phyloP scores from a whole-genome alignment of 441 rosid genomes.

The Euphorbia corollata region DNA sequence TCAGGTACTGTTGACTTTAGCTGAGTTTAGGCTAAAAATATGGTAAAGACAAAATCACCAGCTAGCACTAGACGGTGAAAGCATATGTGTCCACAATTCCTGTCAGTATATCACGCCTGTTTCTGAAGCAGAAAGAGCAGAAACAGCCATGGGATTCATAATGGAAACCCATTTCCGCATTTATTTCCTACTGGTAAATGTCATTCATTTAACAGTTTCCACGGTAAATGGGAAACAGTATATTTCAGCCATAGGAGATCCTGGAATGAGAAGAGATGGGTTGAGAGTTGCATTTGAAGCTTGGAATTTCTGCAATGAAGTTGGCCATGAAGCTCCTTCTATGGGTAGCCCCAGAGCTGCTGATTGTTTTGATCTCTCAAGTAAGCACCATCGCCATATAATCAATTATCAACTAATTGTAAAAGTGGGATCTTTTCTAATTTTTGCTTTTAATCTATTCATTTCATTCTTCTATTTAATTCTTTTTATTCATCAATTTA shows the following conservation, averaged over 20 bases:
- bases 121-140: conserved; percentile 7
- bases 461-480: too few species aligned
- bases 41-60: too few species aligned
- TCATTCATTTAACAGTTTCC: conserved; percentile 15
- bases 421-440: conserved; percentile 18
- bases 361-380: conserved; percentile 52
- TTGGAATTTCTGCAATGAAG: conserved; percentile 74
- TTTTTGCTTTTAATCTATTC: background rate
- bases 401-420: conserved; percentile 1
- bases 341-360: conserved; percentile 73
- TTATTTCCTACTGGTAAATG: conserved; percentile 25
- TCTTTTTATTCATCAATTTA: too few species aligned
- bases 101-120: too few species aligned
- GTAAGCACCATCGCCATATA: conserved; percentile 19
- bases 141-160: conserved; percentile 11
- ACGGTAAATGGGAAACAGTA: conserved; percentile 18
- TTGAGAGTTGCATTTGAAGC: conserved; percentile 60
- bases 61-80: too few species aligned
- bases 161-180: conserved; percentile 23
- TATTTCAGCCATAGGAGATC: conserved; percentile 50
- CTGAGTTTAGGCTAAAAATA: too few species aligned
- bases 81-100: too few species aligned
- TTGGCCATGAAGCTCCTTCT: conserved; percentile 43
- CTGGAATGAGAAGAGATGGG: conserved; percentile 55
- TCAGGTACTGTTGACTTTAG: too few species aligned